These are phyloP conservation scores for Trichoderma sp. DNA, from an alignment of 2,329 filamentous ascomycete species.

Conservation along the genomic window DNA sequence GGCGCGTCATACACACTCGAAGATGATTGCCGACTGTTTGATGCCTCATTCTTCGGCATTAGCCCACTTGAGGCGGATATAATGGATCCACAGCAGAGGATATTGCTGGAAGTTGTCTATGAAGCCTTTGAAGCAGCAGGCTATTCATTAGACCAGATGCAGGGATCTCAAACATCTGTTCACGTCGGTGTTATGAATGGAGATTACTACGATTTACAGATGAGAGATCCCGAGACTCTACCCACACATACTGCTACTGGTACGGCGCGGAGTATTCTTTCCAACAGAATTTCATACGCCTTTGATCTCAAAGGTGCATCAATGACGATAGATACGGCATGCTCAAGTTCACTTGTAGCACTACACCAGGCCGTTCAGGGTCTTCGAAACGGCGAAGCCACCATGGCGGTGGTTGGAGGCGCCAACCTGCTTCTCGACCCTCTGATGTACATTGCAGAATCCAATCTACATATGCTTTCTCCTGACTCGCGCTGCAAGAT, in stretches of 20 bases:
- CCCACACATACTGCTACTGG: too few species aligned
- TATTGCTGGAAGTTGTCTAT: slow-evolving; percentile 42
- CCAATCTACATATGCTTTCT: slow-evolving; percentile 25
- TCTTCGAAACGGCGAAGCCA: slow-evolving; percentile 28
- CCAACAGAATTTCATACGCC: slow-evolving; percentile 40
- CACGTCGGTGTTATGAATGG: slow-evolving; percentile 36
- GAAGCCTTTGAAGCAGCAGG: slow-evolving; percentile 42
- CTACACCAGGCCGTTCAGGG: slow-evolving; percentile 43
- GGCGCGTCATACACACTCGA: too few species aligned
- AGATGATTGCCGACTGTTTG: slow-evolving; percentile 33
- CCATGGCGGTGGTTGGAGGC: neutral
- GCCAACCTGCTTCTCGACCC: too few species aligned
- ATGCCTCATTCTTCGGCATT: slow-evolving; percentile 37
- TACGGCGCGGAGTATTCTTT: too few species aligned
- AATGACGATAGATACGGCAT: slow-evolving; percentile 54
- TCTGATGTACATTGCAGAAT: slow-evolving; percentile 5
- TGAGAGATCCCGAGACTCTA: too few species aligned
- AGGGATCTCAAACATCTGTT: slow-evolving; percentile 34
- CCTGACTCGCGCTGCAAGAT: slow-evolving; percentile 35
- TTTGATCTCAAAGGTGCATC: slow-evolving; percentile 49
- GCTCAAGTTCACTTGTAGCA: slow-evolving; percentile 49
- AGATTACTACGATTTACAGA: too few species aligned
- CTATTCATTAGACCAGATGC: slow-evolving; percentile 24
- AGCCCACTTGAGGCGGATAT: slow-evolving; percentile 9
- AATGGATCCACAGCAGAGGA: slow-evolving; percentile 27